These are phyloP conservation scores for Reutealis trisperma DNA, from an alignment of 345 rosid genomes.

Conservation along the genomic window DNA sequence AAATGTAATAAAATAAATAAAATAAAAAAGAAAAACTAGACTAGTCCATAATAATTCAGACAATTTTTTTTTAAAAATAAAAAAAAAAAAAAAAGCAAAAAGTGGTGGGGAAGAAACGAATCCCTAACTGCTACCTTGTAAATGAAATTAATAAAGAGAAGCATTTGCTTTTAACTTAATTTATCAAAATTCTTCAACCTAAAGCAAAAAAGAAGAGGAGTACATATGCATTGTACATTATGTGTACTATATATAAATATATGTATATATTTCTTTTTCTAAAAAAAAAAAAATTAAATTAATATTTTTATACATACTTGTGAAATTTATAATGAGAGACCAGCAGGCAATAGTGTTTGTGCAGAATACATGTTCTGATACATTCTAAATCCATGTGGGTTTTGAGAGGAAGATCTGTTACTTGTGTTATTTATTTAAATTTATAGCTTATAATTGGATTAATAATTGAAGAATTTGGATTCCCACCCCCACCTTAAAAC, in stretches of 20 bases:
- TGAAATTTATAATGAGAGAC: too few species aligned
- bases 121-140: too few species aligned
- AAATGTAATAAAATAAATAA: not conserved
- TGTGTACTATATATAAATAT: too few species aligned
- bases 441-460: constrained; percentile 9
- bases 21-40: not conserved
- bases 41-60: not conserved
- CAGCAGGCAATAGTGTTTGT: not conserved
- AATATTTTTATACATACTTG: too few species aligned
- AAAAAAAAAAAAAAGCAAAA: not conserved
- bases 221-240: not conserved
- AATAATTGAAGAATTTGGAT: constrained; percentile 31
- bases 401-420: not conserved
- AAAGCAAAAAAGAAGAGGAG: not conserved
- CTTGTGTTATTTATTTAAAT: not conserved
- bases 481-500: not conserved
- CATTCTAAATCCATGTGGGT: not conserved
- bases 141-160: not conserved
- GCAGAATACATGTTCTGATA: constrained; percentile 2
- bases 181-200: not conserved
- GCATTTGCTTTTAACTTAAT: not conserved
- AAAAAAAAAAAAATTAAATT: too few species aligned
- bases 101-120: not conserved
- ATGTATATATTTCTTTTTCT: too few species aligned
- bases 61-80: not conserved